Evolutionary conservation across 2,329 filamentous ascomycete genomes (phyloP).

Genomic region (Beauveria sp.): DNA sequence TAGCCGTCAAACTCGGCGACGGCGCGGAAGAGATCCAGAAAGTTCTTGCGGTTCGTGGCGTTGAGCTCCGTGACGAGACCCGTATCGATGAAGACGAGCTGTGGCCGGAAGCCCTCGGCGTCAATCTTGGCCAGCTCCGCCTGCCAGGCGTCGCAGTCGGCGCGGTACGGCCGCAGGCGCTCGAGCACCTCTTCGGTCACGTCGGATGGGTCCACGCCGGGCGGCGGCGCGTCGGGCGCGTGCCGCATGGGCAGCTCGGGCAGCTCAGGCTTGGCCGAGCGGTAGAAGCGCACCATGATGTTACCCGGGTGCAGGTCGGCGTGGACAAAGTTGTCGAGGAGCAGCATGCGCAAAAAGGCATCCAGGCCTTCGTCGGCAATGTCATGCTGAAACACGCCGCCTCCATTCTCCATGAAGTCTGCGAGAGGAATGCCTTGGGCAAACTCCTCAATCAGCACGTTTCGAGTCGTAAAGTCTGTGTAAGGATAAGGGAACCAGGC

Average conservation of each 20-base stretch:
- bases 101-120: slow-evolving; percentile 80
- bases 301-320: slow-evolving; percentile 95
- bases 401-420: slow-evolving; percentile 85
- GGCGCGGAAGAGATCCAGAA: slow-evolving; percentile 90
- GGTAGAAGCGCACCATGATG: slow-evolving; percentile 98
- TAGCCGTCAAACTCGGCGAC: slow-evolving; percentile 97
- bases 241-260: slow-evolving; percentile 19
- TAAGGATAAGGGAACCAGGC: slow-evolving; percentile 98
- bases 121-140: slow-evolving; percentile 70
- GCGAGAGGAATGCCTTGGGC: slow-evolving; percentile 88
- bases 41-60: slow-evolving; percentile 76
- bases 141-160: slow-evolving; percentile 63
- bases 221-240: slow-evolving; percentile 22
- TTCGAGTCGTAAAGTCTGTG: slow-evolving; percentile 81
- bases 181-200: slow-evolving; percentile 82
- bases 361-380: slow-evolving; percentile 93
- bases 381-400: slow-evolving; percentile 85
- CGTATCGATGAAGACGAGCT: slow-evolving; percentile 95
- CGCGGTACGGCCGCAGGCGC: slow-evolving; percentile 64
- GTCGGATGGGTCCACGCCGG: slow-evolving; percentile 51
- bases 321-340: slow-evolving; percentile 96
- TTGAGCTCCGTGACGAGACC: slow-evolving; percentile 93
- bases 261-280: slow-evolving; percentile 65
- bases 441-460: slow-evolving; percentile 91
- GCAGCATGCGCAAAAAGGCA: slow-evolving; percentile 90